Evolutionary conservation across 2,329 filamentous ascomycete genomes (phyloP).

Genomic region (Fusarium sp.): DNA sequence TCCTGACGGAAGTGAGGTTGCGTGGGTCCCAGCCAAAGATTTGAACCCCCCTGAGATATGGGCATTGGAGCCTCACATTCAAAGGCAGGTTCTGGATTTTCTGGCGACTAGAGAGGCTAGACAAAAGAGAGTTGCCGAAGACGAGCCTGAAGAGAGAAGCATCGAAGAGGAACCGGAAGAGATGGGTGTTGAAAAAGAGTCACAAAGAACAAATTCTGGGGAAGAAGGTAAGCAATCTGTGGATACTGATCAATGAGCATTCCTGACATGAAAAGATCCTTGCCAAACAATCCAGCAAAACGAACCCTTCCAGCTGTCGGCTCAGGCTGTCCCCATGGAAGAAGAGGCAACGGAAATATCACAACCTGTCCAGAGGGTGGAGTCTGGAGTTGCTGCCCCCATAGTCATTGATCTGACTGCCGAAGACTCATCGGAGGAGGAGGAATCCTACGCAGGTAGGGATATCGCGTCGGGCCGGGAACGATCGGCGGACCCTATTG

Average conservation of each 20-base stretch:
- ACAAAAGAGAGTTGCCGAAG: neutral
- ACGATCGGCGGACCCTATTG: neutral
- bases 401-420: neutral
- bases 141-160: neutral
- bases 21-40: slow-evolving; percentile 23
- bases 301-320: neutral
- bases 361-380: neutral
- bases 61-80: neutral
- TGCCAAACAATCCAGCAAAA: neutral
- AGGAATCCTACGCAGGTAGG: neutral
- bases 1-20: slow-evolving; percentile 14
- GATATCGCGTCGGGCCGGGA: neutral
- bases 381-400: neutral
- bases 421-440: neutral
- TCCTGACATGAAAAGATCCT: neutral
- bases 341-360: neutral
- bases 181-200: neutral
- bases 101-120: neutral
- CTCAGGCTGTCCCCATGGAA: neutral
- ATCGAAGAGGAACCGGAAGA: neutral
- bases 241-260: neutral
- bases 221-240: neutral
- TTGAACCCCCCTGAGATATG: slow-evolving; percentile 1
- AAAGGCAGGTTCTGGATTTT: slow-evolving; percentile 13
- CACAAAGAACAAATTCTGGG: neutral